Base-by-base conservation (phyloP, 2,329 filamentous ascomycete genomes). In the Exutisphaerella laricina region DNA sequence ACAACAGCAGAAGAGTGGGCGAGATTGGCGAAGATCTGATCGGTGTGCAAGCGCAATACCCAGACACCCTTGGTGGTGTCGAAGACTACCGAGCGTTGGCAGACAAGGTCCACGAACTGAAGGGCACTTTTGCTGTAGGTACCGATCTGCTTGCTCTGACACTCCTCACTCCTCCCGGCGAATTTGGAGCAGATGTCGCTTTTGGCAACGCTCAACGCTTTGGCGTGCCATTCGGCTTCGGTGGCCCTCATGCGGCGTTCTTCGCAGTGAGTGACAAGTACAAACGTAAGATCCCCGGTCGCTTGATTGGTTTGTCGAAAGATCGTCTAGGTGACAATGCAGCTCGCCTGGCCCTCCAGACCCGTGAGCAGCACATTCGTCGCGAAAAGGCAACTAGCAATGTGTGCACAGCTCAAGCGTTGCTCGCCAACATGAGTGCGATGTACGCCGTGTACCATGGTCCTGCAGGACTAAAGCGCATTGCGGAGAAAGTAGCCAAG, bases 371-470 rank as follows among this genome's bases (percentile, higher is more conserved):
- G 70, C 90, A 97, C 65, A 96, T 97, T 63, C 79, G 90, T 53
- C 79, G 90, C 59, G 90, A 97, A 65, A 96, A 96, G 75, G 90
- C 90, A 1, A 97, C 90, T 1, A 95, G 88, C 72, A 97, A 97
- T 62, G 89, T 96, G 46, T 97, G 90, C 71, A 97, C 90, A 1
- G 89, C 90, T 1, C 90, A 97, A 68, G 90, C 90, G 6, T 71
- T 97, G 18, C 73, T 96, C 39, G 90, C 90, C 26, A 97, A 97
- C 66, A 96, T 96, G 87, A 90, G 81, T 55, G 88, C 89, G 41
- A 84, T 96, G 70, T 97, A 95, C 62, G 89, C 88, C 39, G 75
- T 96, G 41, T 97, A 96, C 66, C 90, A 97, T 63, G 90, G 90
- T 3, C 90, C 90, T 1, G 67, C 80, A 41, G 88, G 89, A 13